Percentiles rank a stretch among this genome's conserved stretches.
phyloP scores from a whole-genome alignment of 2,329 filamentous ascomycete genomes.

The Lasiodiplodia sp. region DNA sequence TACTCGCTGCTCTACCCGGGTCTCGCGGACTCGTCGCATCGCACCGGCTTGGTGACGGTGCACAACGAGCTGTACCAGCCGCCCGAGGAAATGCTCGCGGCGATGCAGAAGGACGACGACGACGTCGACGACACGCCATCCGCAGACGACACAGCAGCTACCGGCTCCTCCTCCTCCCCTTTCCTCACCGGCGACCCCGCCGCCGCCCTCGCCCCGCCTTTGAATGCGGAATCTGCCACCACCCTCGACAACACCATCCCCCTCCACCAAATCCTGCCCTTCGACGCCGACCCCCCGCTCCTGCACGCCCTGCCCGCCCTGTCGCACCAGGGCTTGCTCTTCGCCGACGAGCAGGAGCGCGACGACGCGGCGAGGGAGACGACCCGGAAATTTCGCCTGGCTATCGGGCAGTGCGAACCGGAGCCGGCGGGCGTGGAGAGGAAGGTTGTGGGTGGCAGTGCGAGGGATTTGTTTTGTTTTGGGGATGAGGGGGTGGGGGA shows the following conservation, averaged over 20 bases:
- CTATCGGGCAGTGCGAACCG: conserved; percentile 70
- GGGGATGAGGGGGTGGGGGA: conserved; percentile 44
- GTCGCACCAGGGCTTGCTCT: conserved; percentile 65
- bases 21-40: conserved; percentile 44
- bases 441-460: conserved; percentile 46
- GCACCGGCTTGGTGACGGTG: conserved; percentile 68
- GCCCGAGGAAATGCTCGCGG: conserved; percentile 69
- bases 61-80: conserved; percentile 77
- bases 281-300: conserved; percentile 50
- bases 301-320: conserved; percentile 65
- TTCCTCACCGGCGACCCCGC: conserved; percentile 14
- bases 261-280: conserved; percentile 33
- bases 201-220: conserved; percentile 9
- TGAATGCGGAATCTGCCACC: too few species aligned
- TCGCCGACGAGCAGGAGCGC: conserved; percentile 26
- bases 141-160: conserved; percentile 30
- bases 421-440: background rate
- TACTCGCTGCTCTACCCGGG: conserved; percentile 84
- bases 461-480: conserved; percentile 72
- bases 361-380: conserved; percentile 61
- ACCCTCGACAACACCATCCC: conserved; percentile 1
- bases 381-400: conserved; percentile 64
- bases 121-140: conserved; percentile 30
- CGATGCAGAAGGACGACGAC: conserved; percentile 3
- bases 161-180: conserved; percentile 21